phyloP scores from a whole-genome alignment of 192 early-diverging fungal species.

The Umbelopsis vinacea region DNA sequence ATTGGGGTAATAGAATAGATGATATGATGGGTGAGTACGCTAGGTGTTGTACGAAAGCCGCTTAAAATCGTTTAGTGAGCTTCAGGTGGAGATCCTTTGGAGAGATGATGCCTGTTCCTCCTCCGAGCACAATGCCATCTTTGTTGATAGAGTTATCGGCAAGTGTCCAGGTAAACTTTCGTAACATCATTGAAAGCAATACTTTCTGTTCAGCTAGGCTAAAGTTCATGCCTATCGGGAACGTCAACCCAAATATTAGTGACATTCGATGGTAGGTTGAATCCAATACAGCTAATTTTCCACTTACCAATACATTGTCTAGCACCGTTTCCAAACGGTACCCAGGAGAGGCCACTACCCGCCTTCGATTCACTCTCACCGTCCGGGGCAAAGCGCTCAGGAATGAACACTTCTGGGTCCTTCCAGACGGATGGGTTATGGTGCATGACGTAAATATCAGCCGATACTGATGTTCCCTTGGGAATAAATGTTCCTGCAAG shows the following conservation, averaged over 20 bases:
- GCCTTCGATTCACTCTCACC: slow-evolving; percentile 37
- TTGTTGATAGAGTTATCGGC: slow-evolving; percentile 18
- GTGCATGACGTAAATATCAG: slow-evolving; percentile 12
- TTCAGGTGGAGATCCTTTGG: not conserved
- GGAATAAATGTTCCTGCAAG: slow-evolving; percentile 24
- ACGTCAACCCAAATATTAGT: not conserved
- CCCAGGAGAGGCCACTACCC: slow-evolving; percentile 45
- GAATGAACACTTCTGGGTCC: slow-evolving; percentile 18
- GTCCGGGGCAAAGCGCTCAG: slow-evolving; percentile 19
- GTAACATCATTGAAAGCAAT: slow-evolving; percentile 47
- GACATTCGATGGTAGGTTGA: not conserved
- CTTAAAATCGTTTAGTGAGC: not conserved
- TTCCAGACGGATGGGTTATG: slow-evolving; percentile 7
- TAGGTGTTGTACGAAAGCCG: too few species aligned
- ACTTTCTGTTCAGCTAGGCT: slow-evolving; percentile 62
- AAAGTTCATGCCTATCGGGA: slow-evolving; percentile 63
- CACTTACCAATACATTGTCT: slow-evolving; percentile 47
- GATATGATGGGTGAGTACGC: too few species aligned
- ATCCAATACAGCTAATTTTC: not conserved
- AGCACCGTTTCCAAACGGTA: slow-evolving; percentile 57
- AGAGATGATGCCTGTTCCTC: not conserved
- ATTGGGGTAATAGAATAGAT: too few species aligned
- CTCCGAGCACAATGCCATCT: not conserved
- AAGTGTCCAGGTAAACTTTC: slow-evolving; percentile 19
- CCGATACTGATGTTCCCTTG: not conserved